phyloP scores from a whole-genome alignment of 169 alveolate species.

The Eimeria falciformis region DNA sequence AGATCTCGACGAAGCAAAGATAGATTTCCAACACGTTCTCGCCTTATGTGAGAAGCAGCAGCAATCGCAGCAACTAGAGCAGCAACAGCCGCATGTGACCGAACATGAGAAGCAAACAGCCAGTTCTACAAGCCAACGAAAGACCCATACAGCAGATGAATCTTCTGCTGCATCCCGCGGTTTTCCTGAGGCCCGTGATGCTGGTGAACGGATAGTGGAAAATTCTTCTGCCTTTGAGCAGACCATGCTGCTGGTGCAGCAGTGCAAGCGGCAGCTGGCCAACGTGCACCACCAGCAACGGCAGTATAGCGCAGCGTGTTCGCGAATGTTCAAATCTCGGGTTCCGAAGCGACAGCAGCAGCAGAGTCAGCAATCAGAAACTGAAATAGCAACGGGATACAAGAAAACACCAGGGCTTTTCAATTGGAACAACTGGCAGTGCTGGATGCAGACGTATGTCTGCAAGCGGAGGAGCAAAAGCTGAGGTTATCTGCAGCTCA shows the following conservation, averaged over 20 bases:
- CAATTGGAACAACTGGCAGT: background rate
- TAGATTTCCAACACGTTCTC: background rate
- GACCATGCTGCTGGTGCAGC: background rate
- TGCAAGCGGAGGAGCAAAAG: background rate
- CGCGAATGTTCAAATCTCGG: background rate
- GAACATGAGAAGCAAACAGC: too few relatives aligned
- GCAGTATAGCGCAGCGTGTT: background rate
- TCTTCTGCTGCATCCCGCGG: too few relatives aligned
- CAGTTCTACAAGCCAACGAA: too few relatives aligned
- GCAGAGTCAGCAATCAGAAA: background rate
- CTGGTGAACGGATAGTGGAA: background rate
- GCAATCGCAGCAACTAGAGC: background rate
- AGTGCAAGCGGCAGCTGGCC: background rate
- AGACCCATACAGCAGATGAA: too few relatives aligned
- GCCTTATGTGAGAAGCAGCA: background rate
- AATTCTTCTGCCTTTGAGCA: background rate
- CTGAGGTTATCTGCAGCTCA: background rate
- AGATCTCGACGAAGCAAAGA: background rate
- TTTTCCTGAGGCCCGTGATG: background rate
- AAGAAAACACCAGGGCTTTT: background rate
- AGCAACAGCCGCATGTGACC: background rate
- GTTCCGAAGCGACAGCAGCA: background rate
- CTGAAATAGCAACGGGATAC: background rate
- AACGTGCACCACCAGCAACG: background rate
- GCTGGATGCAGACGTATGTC: background rate